These are phyloP conservation scores for Anthostomella pinea DNA, from an alignment of 2,329 filamentous ascomycete genomes.

Conservation along the genomic window DNA sequence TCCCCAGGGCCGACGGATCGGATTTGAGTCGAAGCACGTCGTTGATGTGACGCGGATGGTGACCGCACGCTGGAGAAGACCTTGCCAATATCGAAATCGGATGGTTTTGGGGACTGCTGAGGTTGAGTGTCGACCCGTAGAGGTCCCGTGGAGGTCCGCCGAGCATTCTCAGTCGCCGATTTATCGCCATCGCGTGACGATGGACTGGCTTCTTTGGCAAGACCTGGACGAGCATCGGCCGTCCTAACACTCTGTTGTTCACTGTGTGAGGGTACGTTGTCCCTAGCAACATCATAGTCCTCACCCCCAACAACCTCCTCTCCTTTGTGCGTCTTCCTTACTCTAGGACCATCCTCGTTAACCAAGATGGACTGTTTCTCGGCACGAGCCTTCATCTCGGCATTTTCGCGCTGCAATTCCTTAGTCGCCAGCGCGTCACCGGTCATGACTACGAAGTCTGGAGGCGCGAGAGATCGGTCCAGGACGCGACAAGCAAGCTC, in stretches of 20 bases:
- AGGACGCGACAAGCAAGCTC: constrained; percentile 75
- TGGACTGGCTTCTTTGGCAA: too few species aligned
- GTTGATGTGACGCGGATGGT: constrained; percentile 52
- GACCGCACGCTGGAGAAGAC: constrained; percentile 83
- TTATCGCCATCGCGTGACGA: constrained; percentile 14
- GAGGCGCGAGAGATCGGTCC: constrained; percentile 66
- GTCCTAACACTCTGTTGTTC: constrained; percentile 35
- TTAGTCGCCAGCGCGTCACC: constrained; percentile 89
- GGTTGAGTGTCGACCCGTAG: constrained; percentile 45
- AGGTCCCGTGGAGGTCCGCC: constrained; percentile 31
- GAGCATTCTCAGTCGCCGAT: constrained; percentile 16
- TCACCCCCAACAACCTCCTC: constrained; percentile 87
- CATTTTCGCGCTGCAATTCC: constrained; percentile 76
- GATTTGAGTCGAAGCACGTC: constrained; percentile 47
- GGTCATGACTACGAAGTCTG: constrained; percentile 82
- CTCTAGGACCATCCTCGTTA: constrained; percentile 70
- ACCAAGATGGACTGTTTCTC: constrained; percentile 85
- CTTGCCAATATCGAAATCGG: constrained; percentile 78
- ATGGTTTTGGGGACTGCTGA: constrained; percentile 49
- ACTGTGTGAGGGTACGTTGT: constrained; percentile 38
- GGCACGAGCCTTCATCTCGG: constrained; percentile 71
- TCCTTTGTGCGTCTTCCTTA: constrained; percentile 90
- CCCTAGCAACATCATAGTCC: constrained; percentile 35
- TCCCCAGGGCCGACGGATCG: constrained; percentile 58
- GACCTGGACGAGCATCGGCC: too few species aligned